Conservation (phyloP, 768 basidiomycete species). For the Gloeopeniophorella convolvens region DNA sequence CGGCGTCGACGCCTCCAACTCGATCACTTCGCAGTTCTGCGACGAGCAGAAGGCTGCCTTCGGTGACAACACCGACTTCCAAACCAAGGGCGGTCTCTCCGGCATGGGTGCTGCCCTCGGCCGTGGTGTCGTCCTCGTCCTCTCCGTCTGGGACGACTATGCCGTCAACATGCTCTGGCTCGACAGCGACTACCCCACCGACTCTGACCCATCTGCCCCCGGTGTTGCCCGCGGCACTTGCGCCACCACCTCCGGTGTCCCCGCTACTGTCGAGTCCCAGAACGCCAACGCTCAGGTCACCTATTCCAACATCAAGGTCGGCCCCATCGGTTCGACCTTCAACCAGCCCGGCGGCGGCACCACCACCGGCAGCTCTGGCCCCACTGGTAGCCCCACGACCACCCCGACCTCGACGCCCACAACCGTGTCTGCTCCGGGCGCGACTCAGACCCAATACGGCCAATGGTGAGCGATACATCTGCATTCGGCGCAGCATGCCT, state of each 20-base stretch:
- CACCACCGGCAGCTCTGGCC: background rate
- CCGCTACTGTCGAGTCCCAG: constrained; percentile 37
- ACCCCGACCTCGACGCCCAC: too few relatives aligned
- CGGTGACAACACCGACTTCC: constrained; percentile 38
- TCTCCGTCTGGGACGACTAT: constrained; percentile 51
- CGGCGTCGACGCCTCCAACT: constrained; percentile 36
- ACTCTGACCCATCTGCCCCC: constrained; percentile 26
- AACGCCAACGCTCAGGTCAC: constrained; percentile 38
- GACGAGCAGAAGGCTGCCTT: constrained; percentile 37
- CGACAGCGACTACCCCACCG: constrained; percentile 41
- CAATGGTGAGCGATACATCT: too few relatives aligned
- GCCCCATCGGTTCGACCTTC: constrained; percentile 43
- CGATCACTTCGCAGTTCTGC: constrained; percentile 43
- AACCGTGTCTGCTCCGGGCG: too few relatives aligned
- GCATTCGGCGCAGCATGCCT: constrained; percentile 2
- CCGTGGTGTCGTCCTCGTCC: constrained; percentile 42
- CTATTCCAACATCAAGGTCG: constrained; percentile 51
- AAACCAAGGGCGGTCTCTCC: constrained; percentile 34
- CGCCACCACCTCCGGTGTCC: constrained; percentile 41
- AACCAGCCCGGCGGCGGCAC: too few relatives aligned
- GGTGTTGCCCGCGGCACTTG: constrained; percentile 48
- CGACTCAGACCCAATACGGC: too few relatives aligned
- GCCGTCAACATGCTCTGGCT: constrained; percentile 53
- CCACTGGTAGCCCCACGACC: constrained; percentile 1
- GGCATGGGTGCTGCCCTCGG: constrained; percentile 29